Evolutionary conservation across 2,329 filamentous ascomycete species (phyloP).

Genomic region (Trichoderma sp.): DNA sequence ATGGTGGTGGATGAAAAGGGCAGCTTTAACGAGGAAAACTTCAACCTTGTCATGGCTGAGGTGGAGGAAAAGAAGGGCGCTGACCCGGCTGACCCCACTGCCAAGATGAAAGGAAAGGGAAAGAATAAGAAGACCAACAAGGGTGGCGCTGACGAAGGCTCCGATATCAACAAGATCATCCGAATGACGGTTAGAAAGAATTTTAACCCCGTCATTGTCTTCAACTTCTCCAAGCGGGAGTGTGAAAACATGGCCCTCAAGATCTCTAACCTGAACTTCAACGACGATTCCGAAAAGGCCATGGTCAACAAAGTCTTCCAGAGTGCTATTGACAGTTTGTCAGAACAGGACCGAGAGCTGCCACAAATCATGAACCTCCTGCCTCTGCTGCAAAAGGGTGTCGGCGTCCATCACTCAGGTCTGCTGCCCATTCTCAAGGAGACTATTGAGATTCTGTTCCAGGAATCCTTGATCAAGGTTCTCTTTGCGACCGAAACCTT

Average conservation of each 20-base stretch:
- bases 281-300: conserved; percentile 90
- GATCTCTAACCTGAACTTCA: conserved; percentile 86
- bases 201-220: conserved; percentile 97
- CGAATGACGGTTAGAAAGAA: conserved; percentile 98
- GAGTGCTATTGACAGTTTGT: conserved; percentile 88
- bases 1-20: conserved; percentile 96
- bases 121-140: conserved; percentile 92
- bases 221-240: conserved; percentile 98
- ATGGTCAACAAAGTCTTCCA: conserved; percentile 94
- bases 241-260: conserved; percentile 87
- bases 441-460: conserved; percentile 97
- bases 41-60: conserved; percentile 89
- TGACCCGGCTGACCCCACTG: conserved; percentile 74
- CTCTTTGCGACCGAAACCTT: conserved; percentile 98
- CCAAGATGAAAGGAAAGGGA: conserved; percentile 79
- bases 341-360: conserved; percentile 83
- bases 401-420: conserved; percentile 96
- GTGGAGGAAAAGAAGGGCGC: conserved; percentile 86
- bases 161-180: conserved; percentile 95
- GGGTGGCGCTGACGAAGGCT: conserved; percentile 69
- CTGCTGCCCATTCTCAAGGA: conserved; percentile 95
- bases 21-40: conserved; percentile 93
- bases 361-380: conserved; percentile 90
- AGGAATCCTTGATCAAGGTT: conserved; percentile 96
- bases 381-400: conserved; percentile 83